Conservation (phyloP, 2,329 filamentous ascomycete species). For the Neonectria faginata region DNA sequence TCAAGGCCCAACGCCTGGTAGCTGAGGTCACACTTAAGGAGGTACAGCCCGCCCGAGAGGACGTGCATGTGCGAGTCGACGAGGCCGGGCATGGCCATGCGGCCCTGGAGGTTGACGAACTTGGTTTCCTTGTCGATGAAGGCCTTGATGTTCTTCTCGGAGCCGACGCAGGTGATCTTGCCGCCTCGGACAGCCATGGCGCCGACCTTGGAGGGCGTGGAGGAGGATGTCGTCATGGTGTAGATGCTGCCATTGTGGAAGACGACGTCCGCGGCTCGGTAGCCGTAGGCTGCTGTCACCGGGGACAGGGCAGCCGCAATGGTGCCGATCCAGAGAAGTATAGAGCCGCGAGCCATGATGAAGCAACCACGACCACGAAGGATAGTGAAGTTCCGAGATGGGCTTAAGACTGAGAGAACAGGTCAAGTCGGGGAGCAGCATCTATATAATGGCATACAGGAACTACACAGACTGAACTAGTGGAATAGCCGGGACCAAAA, state of each 20-base stretch:
- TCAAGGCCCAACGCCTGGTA: constrained; percentile 42
- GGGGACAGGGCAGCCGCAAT: constrained; percentile 20
- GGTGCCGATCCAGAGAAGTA: not conserved
- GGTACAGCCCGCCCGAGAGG: constrained; percentile 37
- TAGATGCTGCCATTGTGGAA: constrained; percentile 46
- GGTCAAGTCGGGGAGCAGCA: not conserved
- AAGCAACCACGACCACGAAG: not conserved
- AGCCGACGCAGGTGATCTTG: constrained; percentile 39
- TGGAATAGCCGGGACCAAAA: not conserved
- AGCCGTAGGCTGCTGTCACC: not conserved
- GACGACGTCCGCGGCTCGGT: constrained; percentile 38
- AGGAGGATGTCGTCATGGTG: constrained; percentile 32
- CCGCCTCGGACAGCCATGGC: constrained; percentile 41
- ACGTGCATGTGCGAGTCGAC: constrained; percentile 47
- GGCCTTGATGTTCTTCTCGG: constrained; percentile 28
- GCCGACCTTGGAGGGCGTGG: constrained; percentile 19
- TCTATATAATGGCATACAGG: not conserved
- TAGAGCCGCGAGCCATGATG: not conserved
- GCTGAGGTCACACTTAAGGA: constrained; percentile 45
- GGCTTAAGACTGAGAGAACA: not conserved
- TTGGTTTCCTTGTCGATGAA: constrained; percentile 44
- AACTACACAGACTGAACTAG: too few relatives aligned
- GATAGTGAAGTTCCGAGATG: not conserved
- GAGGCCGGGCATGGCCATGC: constrained; percentile 48
- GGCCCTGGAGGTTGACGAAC: constrained; percentile 43